Conservation (phyloP, 2,329 filamentous ascomycete genomes). For the Exophiala sp. region DNA sequence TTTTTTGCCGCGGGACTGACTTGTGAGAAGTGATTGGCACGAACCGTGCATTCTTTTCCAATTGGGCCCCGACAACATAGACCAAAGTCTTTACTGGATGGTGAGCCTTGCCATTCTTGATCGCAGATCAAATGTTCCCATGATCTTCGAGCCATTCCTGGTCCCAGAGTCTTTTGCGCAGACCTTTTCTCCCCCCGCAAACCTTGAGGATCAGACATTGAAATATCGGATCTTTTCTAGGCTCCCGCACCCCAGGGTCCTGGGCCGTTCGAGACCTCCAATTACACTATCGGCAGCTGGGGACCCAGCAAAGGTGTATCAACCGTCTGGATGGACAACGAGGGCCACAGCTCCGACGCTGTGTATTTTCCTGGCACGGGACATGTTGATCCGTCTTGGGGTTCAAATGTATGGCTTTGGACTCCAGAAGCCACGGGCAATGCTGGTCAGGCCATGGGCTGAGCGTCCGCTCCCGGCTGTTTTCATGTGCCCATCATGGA, state of each 20-base stretch:
- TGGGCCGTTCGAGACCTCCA: conserved; percentile 6
- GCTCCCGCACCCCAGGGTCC: conserved; percentile 8
- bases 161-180: not conserved
- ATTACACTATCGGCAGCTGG: conserved; percentile 12
- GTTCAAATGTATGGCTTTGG: conserved; percentile 9
- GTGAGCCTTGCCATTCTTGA: not conserved
- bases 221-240: not conserved
- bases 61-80: not conserved
- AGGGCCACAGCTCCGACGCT: not conserved
- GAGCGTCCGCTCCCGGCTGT: not conserved
- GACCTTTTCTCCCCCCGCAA: not conserved
- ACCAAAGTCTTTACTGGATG: conserved; percentile 5
- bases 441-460: not conserved
- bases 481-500: not conserved
- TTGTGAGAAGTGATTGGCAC: conserved; percentile 1
- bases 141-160: not conserved
- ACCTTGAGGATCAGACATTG: not conserved
- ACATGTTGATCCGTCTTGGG: conserved; percentile 7
- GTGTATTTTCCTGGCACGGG: conserved; percentile 6
- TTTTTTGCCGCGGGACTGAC: conserved; percentile 1
- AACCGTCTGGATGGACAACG: conserved; percentile 9
- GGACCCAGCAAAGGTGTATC: conserved; percentile 5
- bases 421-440: not conserved
- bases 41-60: conserved; percentile 6
- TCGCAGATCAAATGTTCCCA: not conserved